Base-by-base conservation (phyloP, 2,329 filamentous ascomycete genomes). In the Macrophomina tecta region DNA sequence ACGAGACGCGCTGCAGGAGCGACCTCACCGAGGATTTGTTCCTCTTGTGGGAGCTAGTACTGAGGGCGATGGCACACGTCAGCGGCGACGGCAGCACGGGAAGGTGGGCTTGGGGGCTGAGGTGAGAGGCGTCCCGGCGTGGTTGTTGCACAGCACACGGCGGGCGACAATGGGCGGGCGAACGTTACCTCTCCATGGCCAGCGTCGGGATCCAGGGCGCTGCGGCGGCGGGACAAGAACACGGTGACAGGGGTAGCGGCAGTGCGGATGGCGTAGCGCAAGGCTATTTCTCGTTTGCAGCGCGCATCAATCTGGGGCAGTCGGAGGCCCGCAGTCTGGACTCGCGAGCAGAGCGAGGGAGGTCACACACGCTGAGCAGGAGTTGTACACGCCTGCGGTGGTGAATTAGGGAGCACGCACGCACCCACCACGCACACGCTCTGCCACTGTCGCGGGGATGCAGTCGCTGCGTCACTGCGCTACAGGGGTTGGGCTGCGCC, bases 21-120 rank as follows among this genome's bases (percentile, higher is more conserved):
- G 76, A 73, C 71, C 77, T 78, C 58, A 79, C 77, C 69, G 69
- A 69, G 61, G 77, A 78, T 72, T 80, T 80, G 74, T 76, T 78
- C 67, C 81, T 79, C 73, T 82, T 82, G 30, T 66, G 65, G 36
- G 46, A 42, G 52, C 52, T 60, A 56, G 51, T 16, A 32, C 51
- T 38, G 32, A 40, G 7, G 34, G 34, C 7, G 49, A 65, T 46
- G 62, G 42, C 40, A 65, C 38, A 65, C 63, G 58, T 62, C 58
- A 62, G 58, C 58, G 58, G 58, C 58, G 48, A 11, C 30, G 30
- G 45, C 18, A 23, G 16, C 8, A 38, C 55, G 23, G 36, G 36
- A 32, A 34, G 12, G 30, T 23, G 34, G 52, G 52, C 32, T 55
- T 48, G 42, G 58, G 30, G 56, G 40, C 53, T 58, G 23, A 23